A percentile compares a stretch with the other conserved stretches of the same genome.
Conservation (phyloP, 129 eudicot species). For the Flaveria trinervia region DNA sequence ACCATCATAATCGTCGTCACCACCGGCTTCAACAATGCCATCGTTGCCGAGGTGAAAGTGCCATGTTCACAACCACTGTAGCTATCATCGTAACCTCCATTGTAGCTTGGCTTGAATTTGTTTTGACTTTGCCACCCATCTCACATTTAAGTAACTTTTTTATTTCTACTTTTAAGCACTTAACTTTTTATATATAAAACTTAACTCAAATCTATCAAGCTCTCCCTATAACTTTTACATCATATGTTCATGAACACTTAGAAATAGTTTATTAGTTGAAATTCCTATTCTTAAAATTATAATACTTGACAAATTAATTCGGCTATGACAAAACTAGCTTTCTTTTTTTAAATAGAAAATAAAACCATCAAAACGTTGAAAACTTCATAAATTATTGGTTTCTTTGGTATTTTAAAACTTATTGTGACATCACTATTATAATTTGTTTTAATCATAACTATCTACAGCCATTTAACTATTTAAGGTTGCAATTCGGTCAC, state of each 20-base stretch:
- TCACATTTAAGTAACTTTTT: too few relatives aligned
- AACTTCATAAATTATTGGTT: background rate
- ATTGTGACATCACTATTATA: slow-evolving; percentile 7
- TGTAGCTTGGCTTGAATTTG: too few relatives aligned
- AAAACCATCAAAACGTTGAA: slow-evolving; percentile 1
- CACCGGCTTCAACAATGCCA: too few relatives aligned
- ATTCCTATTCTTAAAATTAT: background rate
- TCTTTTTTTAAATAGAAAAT: background rate
- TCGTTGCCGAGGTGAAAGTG: too few relatives aligned
- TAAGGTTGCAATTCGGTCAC: slow-evolving; percentile 21
- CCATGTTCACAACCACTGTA: too few relatives aligned
- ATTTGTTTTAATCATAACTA: background rate
- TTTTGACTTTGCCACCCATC: too few relatives aligned
- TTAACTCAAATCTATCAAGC: background rate
- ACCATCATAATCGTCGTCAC: too few relatives aligned
- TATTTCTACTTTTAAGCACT: background rate
- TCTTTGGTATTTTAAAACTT: background rate
- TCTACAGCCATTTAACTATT: background rate
- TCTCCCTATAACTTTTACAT: background rate
- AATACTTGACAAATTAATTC: slow-evolving; percentile 13
- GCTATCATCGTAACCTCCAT: too few relatives aligned
- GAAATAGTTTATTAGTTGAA: background rate
- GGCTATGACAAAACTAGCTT: slow-evolving; percentile 19
- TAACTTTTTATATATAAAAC: background rate
- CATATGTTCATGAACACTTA: background rate